phyloP scores from a whole-genome alignment of 495 filamentous ascomycete genomes.

The Acidiella bohemica region DNA sequence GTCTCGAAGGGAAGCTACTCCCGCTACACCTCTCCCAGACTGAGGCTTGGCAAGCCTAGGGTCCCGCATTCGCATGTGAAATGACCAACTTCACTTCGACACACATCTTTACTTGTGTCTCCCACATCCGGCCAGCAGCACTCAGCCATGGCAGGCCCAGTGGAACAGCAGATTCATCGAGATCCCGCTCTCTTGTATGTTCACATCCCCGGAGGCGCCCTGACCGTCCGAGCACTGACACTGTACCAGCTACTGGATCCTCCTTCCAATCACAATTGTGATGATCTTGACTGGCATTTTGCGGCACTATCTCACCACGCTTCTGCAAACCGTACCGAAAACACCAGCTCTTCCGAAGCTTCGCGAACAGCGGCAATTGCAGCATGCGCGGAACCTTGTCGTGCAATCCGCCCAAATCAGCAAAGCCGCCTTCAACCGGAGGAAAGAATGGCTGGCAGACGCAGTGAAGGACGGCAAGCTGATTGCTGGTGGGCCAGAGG shows the following conservation, averaged over 20 bases:
- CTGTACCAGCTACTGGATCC: constrained; percentile 76
- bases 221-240: neutral
- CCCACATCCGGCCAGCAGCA: too few relatives aligned
- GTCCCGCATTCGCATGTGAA: too few relatives aligned
- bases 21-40: too few relatives aligned
- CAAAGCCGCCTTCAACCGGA: constrained; percentile 55
- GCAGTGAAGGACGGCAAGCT: constrained; percentile 75
- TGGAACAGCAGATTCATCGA: constrained; percentile 88
- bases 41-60: too few relatives aligned
- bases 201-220: constrained; percentile 4
- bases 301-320: constrained; percentile 83
- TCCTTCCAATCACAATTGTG: constrained; percentile 90
- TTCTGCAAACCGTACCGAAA: constrained; percentile 80
- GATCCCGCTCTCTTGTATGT: constrained; percentile 95
- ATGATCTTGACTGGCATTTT: constrained; percentile 96
- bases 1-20: too few relatives aligned
- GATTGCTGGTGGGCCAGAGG: constrained; percentile 68
- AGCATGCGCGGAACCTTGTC: constrained; percentile 76
- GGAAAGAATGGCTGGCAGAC: constrained; percentile 65
- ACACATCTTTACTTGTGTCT: too few relatives aligned
- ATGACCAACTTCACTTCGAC: too few relatives aligned
- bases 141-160: constrained; percentile 78
- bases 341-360: constrained; percentile 59
- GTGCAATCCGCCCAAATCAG: constrained; percentile 63
- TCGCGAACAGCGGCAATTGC: constrained; percentile 75